phyloP scores from a whole-genome alignment of 345 rosid species.

The Eucalyptus cloeziana region DNA sequence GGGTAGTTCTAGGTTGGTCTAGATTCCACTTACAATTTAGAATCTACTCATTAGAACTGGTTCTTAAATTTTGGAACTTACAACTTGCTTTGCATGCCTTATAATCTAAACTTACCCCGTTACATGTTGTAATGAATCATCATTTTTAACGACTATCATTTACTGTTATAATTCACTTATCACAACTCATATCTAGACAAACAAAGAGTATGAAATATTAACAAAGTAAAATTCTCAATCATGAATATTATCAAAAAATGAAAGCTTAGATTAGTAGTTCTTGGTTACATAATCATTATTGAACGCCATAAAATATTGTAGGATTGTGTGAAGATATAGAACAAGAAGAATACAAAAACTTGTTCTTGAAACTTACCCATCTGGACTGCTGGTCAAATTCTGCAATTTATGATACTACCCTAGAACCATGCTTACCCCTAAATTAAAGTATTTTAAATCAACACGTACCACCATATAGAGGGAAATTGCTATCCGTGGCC shows the following conservation, averaged over 20 bases:
- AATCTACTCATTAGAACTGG: neutral
- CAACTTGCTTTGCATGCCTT: neutral
- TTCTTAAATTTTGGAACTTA: too few relatives aligned
- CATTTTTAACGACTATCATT: neutral
- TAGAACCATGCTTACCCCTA: accelerated
- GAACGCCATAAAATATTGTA: accelerated
- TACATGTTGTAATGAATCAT: too few relatives aligned
- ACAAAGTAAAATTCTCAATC: neutral
- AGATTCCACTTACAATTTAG: too few relatives aligned
- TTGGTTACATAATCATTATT: accelerated
- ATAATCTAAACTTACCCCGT: too few relatives aligned
- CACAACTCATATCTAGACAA: neutral
- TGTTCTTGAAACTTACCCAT: too few relatives aligned
- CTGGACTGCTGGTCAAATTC: accelerated
- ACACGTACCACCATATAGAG: neutral
- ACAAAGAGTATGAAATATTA: too few relatives aligned
- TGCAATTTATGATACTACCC: too few relatives aligned
- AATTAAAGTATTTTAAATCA: neutral
- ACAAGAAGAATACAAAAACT: too few relatives aligned
- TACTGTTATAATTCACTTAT: too few relatives aligned
- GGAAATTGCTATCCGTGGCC: neutral
- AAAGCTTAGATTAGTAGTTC: neutral
- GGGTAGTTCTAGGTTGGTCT: neutral
- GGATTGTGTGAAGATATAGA: too few relatives aligned
- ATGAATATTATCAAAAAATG: neutral